phyloP scores from a whole-genome alignment of 176 grass and related monocot species.

The Paspalum notatum region DNA sequence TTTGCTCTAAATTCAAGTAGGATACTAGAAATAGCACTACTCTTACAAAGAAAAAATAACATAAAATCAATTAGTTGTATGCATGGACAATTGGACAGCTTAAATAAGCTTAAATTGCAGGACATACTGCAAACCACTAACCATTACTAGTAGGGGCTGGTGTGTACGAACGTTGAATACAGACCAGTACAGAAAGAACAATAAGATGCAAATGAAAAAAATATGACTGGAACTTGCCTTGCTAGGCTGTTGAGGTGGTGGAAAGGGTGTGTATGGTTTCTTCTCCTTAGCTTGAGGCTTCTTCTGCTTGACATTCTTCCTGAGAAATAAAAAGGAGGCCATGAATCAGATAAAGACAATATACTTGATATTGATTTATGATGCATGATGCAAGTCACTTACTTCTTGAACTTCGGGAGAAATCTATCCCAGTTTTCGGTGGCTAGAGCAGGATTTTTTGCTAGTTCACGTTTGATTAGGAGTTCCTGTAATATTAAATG shows the following conservation, averaged over 20 bases:
- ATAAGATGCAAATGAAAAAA: background rate
- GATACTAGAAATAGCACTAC: background rate
- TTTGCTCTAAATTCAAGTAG: slow-evolving; percentile 26
- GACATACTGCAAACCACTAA: background rate
- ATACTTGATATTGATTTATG: slow-evolving; percentile 4
- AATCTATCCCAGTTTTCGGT: slow-evolving; percentile 98
- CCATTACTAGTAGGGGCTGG: background rate
- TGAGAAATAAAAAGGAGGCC: slow-evolving; percentile 39
- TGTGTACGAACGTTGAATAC: background rate
- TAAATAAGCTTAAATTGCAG: background rate
- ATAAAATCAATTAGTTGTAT: background rate
- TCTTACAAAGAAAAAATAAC: background rate
- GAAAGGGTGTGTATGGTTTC: slow-evolving; percentile 97
- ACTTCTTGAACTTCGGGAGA: slow-evolving; percentile 97
- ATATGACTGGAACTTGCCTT: slow-evolving; percentile 55
- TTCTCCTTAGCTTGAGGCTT: slow-evolving; percentile 92
- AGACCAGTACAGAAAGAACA: background rate
- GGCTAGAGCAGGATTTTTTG: slow-evolving; percentile 86
- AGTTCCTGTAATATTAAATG: slow-evolving; percentile 60
- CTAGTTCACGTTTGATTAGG: slow-evolving; percentile 94
- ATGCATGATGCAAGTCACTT: slow-evolving; percentile 45
- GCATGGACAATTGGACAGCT: background rate
- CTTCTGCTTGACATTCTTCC: slow-evolving; percentile 98
- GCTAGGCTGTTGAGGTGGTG: slow-evolving; percentile 91
- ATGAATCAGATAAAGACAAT: background rate